Evolutionary conservation across 2,329 filamentous ascomycete species (phyloP).

Genomic region (Lachnellula hyalina): DNA sequence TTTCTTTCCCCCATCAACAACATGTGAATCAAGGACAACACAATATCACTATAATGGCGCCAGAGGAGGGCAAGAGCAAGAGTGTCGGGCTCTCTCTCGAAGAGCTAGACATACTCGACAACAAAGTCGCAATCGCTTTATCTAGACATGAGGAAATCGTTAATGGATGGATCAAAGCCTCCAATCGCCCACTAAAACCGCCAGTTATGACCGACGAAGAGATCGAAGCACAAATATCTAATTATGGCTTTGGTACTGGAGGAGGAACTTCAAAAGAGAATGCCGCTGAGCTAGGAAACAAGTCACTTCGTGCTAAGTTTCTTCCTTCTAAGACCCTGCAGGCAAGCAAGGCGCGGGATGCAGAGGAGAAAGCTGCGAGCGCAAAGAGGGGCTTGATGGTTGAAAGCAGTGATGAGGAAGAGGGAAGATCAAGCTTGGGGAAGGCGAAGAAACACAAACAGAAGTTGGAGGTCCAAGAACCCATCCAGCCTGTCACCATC

Average conservation of each 20-base stretch:
- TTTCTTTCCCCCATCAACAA: slow-evolving; percentile 2
- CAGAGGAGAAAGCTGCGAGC: slow-evolving; percentile 30
- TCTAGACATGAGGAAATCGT: slow-evolving; percentile 30
- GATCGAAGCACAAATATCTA: slow-evolving; percentile 31
- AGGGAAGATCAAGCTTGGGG: slow-evolving; percentile 31
- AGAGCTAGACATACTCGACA: slow-evolving; percentile 28
- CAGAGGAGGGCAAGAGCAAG: slow-evolving; percentile 17
- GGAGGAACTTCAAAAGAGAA: slow-evolving; percentile 28
- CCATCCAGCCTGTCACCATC: neutral
- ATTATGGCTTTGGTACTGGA: slow-evolving; percentile 30
- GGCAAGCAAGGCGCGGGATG: slow-evolving; percentile 30
- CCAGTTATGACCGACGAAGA: slow-evolving; percentile 28
- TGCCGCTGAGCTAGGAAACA: slow-evolving; percentile 27
- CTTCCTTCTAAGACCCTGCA: slow-evolving; percentile 27
- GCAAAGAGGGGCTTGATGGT: slow-evolving; percentile 25
- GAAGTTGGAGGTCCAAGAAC: neutral
- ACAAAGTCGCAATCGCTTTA: slow-evolving; percentile 29
- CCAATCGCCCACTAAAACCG: slow-evolving; percentile 12
- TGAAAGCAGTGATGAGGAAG: slow-evolving; percentile 33
- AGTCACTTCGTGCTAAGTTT: slow-evolving; percentile 30
- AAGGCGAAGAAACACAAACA: slow-evolving; percentile 30
- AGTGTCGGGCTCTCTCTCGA: slow-evolving; percentile 21
- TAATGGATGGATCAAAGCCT: slow-evolving; percentile 28
- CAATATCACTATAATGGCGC: slow-evolving; percentile 13
- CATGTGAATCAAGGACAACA: neutral